Base-by-base conservation (phyloP, 2,329 filamentous ascomycete species). In the Diaporthe longicolla region DNA sequence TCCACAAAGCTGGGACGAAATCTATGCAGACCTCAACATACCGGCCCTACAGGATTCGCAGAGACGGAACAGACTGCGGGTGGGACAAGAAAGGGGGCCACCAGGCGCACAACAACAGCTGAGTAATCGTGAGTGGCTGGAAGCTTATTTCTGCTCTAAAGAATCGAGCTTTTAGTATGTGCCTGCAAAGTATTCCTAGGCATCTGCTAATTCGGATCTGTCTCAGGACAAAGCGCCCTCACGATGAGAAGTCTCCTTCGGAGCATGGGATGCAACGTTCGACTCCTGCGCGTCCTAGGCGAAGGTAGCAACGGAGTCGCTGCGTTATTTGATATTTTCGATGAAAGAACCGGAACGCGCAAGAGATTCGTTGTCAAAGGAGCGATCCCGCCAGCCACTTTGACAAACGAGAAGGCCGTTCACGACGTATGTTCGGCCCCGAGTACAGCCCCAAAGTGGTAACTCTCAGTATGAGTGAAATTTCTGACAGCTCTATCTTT, bases 1-100 rank as follows among this genome's bases (percentile, higher is more conserved):
- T 43, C 37, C 58, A 19, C n/a, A 40, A 17, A 29, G 35, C 26
- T 61, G 58, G 58, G 58, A 61, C 35, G 58, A 43, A 3, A 26
- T 43, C 2, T 61, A 43, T 61, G 37, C 58, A 43, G 58, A 61
- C 24, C 58, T 61, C 15, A 15, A 61, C n/a, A 61, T 61, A 61
- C n/a, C 58, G 10, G 58, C 37, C 35, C 15, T 61, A 19, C 58
- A 43, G 29, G 19, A 13, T 43, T 40, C 26, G 13, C 57, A 59
- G 13, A 59, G 57, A 40, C 57, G 57, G 4, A 59, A 59, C 35
- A 35, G 35, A 21, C n/a, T 59, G 32, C 57, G 35, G 57, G 57
- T 59, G 21, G 57, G 57, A 40, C 57, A 9, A 40, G 57, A 59
- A 59, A 59, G 7, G 57, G 21, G 32, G 13, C 57, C 32, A n/a